Conservation (phyloP, 305 asterid genomes). For the Plantago coronopus region DNA sequence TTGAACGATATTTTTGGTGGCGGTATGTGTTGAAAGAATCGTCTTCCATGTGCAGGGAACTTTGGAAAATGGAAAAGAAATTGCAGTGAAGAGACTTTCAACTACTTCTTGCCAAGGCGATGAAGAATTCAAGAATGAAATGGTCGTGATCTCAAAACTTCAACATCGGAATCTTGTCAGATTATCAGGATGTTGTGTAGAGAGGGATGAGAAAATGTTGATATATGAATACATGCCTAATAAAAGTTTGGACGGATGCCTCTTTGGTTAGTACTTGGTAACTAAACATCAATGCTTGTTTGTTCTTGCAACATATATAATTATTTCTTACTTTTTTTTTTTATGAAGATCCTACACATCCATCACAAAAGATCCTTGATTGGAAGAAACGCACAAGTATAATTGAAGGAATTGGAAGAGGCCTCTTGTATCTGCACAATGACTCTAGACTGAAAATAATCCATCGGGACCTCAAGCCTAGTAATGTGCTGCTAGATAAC, state of each 20-base stretch:
- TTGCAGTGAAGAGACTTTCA: conserved; percentile 50
- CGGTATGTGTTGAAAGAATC: neutral
- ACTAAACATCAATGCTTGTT: too few relatives aligned
- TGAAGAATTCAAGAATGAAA: conserved; percentile 41
- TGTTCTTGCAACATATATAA: too few relatives aligned
- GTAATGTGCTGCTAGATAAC: conserved; percentile 33
- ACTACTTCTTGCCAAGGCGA: conserved; percentile 31
- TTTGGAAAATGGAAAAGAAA: conserved; percentile 37
- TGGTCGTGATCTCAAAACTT: conserved; percentile 34
- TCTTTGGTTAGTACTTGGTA: conserved; percentile 43
- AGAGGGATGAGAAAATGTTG: too few relatives aligned
- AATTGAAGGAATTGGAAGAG: conserved; percentile 38
- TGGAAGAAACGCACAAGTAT: conserved; percentile 27
- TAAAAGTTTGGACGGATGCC: too few relatives aligned
- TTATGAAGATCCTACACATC: conserved; percentile 20
- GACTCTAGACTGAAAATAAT: conserved; percentile 44
- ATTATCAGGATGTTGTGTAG: conserved; percentile 38
- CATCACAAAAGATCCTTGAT: conserved; percentile 20
- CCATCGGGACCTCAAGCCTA: too few relatives aligned
- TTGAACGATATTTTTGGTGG: neutral
- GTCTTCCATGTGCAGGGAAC: conserved; percentile 27
- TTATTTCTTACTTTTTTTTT: neutral
- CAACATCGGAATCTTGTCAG: conserved; percentile 43
- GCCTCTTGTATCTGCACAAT: conserved; percentile 44
- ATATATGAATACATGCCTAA: too few relatives aligned